phyloP scores from a whole-genome alignment of 1,284 basidiomycete genomes.

The Amylostereum areolatum region DNA sequence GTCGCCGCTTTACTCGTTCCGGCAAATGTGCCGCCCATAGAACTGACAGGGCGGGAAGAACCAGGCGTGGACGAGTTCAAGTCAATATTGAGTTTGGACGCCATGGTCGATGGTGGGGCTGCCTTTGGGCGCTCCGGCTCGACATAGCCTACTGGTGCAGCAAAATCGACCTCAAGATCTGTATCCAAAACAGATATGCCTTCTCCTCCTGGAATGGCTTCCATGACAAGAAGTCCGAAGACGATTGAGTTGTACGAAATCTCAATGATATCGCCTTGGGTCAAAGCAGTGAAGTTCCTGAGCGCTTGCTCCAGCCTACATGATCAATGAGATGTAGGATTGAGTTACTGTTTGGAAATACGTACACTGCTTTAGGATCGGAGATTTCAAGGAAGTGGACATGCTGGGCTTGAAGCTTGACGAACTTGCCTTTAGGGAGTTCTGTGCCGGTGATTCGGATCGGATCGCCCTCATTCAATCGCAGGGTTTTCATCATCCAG shows the following conservation, averaged over 20 bases:
- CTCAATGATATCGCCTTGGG: slow-evolving; percentile 89
- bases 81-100: slow-evolving; percentile 95
- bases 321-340: neutral
- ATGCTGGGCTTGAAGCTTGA: slow-evolving; percentile 96
- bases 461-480: slow-evolving; percentile 91
- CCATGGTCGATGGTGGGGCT: slow-evolving; percentile 87
- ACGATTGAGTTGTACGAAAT: slow-evolving; percentile 90
- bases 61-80: slow-evolving; percentile 75
- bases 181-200: slow-evolving; percentile 94
- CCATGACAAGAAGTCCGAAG: slow-evolving; percentile 96
- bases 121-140: slow-evolving; percentile 87
- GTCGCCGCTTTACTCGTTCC: slow-evolving; percentile 36
- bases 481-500: slow-evolving; percentile 99
- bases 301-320: slow-evolving; percentile 89
- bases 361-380: slow-evolving; percentile 96
- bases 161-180: slow-evolving; percentile 90
- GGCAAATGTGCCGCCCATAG: slow-evolving; percentile 61
- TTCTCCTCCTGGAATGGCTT: slow-evolving; percentile 80
- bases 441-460: slow-evolving; percentile 88
- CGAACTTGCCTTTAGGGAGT: slow-evolving; percentile 90
- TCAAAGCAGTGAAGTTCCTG: slow-evolving; percentile 88
- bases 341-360: slow-evolving; percentile 13
- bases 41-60: slow-evolving; percentile 75
- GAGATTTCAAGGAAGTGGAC: slow-evolving; percentile 93
- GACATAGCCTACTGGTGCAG: slow-evolving; percentile 73